These are phyloP conservation scores for Eucalyptus viminalis DNA, from an alignment of 345 rosid species.

Conservation along the genomic window DNA sequence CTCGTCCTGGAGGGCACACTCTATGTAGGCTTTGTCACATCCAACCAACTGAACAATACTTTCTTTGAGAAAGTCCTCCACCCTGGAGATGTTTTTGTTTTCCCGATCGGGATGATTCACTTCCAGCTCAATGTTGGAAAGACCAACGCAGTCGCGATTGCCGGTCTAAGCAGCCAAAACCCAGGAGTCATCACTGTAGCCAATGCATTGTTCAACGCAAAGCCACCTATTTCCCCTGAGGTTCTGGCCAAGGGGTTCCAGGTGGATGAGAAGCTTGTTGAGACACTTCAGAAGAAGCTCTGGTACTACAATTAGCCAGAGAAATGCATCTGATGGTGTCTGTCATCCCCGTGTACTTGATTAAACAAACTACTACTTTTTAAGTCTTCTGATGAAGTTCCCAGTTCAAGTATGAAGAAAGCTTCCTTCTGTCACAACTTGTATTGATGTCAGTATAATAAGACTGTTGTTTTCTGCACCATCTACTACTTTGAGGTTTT, in stretches of 20 bases:
- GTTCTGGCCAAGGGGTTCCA: background rate
- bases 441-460: background rate
- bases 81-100: background rate
- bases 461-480: background rate
- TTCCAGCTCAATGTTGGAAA: background rate
- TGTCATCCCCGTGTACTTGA: background rate
- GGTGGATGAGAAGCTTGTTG: background rate
- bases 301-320: background rate
- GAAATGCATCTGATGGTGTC: background rate
- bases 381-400: background rate
- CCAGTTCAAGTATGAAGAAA: background rate
- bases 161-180: background rate
- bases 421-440: background rate
- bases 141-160: background rate
- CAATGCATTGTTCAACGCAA: background rate
- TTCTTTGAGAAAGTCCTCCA: background rate
- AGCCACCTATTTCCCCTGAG: background rate
- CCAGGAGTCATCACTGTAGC: background rate
- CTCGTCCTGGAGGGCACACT: background rate
- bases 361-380: background rate
- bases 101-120: background rate
- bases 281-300: background rate
- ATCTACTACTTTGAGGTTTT: background rate
- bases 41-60: background rate
- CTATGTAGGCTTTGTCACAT: background rate